Base-by-base conservation (phyloP, 148 eudicot genomes). In the Diospyros lotus region DNA sequence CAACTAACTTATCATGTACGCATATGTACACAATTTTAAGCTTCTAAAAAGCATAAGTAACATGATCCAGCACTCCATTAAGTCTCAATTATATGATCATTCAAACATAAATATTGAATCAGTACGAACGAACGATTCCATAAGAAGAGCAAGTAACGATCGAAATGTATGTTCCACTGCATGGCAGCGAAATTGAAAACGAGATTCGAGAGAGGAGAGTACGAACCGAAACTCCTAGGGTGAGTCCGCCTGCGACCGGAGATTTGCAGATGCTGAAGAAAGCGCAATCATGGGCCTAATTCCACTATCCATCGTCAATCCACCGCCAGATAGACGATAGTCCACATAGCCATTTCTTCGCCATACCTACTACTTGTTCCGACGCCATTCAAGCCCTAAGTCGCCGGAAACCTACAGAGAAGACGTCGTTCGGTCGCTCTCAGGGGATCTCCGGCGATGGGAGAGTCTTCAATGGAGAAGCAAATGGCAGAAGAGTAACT, bases 211-310 rank as follows among this genome's bases (percentile, higher is more conserved):
- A 54, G 0, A 59, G 65, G 59, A 75, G 50, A 61, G 73, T 3
- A 38, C 42, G 58, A 66, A 77, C 96, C 54, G 58, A 93, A 96
- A 93, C 93, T 82, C 87, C 81, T 18, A 93, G 91, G 72, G 97
- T 96, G 60, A 93, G 85, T 1, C 97, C 97, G 58, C 97, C 97
- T 42, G 97, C 97, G 65, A 87, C 86, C 15, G 90, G 95, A 58
- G 97, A 92, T 71, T 92, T 92, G 54, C 84, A 79, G 73, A 92
- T 82, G 69, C 83, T 84, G 44, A 81, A 72, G 64, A 87, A 44
- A 60, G 90, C 88, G 64, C 78, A 54, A 42, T 76, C 79, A 0
- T 92, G 92, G 75, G 92, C 74, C 71, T 92, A 7, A 90, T 88
- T 76, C 87, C 97, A 15, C 87, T 81, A 9, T 88, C 89, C 5